These are phyloP conservation scores for Alternaria sp. DNA, from an alignment of 2,329 filamentous ascomycete genomes.

Conservation along the genomic window DNA sequence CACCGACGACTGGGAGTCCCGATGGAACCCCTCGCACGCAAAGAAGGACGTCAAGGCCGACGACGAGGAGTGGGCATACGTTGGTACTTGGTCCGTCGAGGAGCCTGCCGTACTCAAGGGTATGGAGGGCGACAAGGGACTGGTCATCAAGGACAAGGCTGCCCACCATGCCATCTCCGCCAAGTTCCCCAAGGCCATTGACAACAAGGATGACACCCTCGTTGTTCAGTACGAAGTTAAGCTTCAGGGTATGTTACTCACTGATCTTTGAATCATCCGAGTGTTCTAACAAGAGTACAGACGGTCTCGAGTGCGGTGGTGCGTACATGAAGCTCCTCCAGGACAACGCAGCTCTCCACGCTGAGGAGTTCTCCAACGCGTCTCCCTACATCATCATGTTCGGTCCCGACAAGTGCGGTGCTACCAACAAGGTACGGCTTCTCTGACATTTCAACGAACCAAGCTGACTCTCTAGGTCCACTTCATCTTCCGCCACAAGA, in stretches of 20 bases:
- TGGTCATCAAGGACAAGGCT: conserved; percentile 97
- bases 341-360: conserved; percentile 95
- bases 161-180: conserved; percentile 99
- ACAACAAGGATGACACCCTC: conserved; percentile 96
- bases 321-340: conserved; percentile 99
- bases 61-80: conserved; percentile 92
- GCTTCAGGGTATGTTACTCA: conserved; percentile 80
- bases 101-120: conserved; percentile 91
- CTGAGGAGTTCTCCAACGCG: conserved; percentile 96
- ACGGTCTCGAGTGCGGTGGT: conserved; percentile 96
- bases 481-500: conserved; percentile 99
- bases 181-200: conserved; percentile 95
- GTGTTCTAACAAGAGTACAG: conserved; percentile 59
- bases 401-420: conserved; percentile 98
- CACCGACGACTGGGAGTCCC: conserved; percentile 90
- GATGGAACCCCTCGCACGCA: conserved; percentile 94
- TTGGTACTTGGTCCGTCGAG: conserved; percentile 96
- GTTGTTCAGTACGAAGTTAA: conserved; percentile 99
- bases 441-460: conserved; percentile 4
- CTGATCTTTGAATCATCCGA: too few species aligned
- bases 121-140: conserved; percentile 93
- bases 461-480: conserved; percentile 62
- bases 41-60: conserved; percentile 89
- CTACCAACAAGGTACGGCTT: conserved; percentile 88
- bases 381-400: conserved; percentile 99